Evolutionary conservation across 2,329 filamentous ascomycete species (phyloP).

Genomic region (Penicillium oxalicum): DNA sequence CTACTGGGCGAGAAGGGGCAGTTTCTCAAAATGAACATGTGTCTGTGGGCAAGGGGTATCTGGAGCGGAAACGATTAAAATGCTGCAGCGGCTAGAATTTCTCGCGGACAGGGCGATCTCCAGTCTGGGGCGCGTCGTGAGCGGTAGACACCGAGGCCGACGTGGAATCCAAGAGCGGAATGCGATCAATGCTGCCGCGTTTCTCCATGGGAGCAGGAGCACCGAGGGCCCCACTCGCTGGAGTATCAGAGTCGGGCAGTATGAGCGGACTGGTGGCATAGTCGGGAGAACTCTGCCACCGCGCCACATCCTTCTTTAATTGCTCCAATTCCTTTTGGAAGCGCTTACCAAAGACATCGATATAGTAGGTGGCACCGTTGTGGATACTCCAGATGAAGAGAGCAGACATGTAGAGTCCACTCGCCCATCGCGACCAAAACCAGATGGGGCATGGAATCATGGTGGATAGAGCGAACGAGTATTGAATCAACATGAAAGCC

Average conservation of each 20-base stretch:
- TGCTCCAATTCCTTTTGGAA: slow-evolving; percentile 95
- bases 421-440: slow-evolving; percentile 84
- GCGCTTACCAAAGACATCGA: slow-evolving; percentile 92
- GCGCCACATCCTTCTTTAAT: slow-evolving; percentile 79
- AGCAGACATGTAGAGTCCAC: slow-evolving; percentile 65
- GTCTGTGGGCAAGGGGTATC: too few relatives aligned
- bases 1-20: too few relatives aligned
- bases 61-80: slow-evolving; percentile 3
- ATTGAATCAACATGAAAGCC: slow-evolving; percentile 95
- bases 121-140: slow-evolving; percentile 7
- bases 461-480: slow-evolving; percentile 79
- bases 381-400: slow-evolving; percentile 96
- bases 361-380: slow-evolving; percentile 96
- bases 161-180: slow-evolving; percentile 33
- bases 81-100: slow-evolving; percentile 16
- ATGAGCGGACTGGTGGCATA: slow-evolving; percentile 27
- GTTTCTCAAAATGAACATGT: too few relatives aligned
- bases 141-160: slow-evolving; percentile 19
- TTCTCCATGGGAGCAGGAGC: slow-evolving; percentile 15
- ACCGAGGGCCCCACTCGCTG: slow-evolving; percentile 19
- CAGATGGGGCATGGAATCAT: slow-evolving; percentile 93
- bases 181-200: slow-evolving; percentile 27
- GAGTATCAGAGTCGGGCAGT: slow-evolving; percentile 16
- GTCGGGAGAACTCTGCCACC: slow-evolving; percentile 61
- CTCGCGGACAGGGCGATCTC: slow-evolving; percentile 18